phyloP scores from a whole-genome alignment of 768 basidiomycete genomes.

The Leccinum pellstonianum region DNA sequence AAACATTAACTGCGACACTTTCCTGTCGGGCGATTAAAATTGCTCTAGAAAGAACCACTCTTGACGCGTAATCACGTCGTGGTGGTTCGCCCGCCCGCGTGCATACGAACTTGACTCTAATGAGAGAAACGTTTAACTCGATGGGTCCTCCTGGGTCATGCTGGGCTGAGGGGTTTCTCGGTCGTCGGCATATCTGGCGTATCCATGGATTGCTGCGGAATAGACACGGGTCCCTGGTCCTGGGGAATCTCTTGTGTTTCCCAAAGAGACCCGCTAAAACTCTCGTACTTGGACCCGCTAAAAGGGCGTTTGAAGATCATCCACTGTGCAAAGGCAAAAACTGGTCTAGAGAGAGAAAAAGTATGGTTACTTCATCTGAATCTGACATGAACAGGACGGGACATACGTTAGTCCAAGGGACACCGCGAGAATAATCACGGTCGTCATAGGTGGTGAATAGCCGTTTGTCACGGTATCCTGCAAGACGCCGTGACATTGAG shows the following conservation, averaged over 20 bases:
- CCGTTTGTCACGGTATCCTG: constrained; percentile 49
- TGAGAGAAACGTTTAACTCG: constrained; percentile 4
- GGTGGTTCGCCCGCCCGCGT: constrained; percentile 2
- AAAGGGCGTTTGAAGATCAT: constrained; percentile 51
- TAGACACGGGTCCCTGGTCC: constrained; percentile 20
- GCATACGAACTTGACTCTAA: constrained; percentile 9
- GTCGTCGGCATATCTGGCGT: constrained; percentile 19
- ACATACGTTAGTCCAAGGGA: constrained; percentile 60
- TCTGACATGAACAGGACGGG: neutral
- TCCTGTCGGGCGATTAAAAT: constrained; percentile 16
- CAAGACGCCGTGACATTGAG: neutral
- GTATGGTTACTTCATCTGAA: neutral
- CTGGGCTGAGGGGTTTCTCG: constrained; percentile 15
- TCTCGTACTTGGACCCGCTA: constrained; percentile 29
- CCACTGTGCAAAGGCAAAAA: constrained; percentile 55
- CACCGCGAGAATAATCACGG: constrained; percentile 49
- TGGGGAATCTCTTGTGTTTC: constrained; percentile 22
- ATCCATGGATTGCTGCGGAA: constrained; percentile 9
- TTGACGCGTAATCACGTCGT: constrained; percentile 13
- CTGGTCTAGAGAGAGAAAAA: constrained; percentile 38
- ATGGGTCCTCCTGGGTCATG: neutral
- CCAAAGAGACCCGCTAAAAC: constrained; percentile 25
- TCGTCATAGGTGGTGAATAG: constrained; percentile 50
- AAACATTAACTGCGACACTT: constrained; percentile 11
- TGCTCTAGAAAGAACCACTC: constrained; percentile 16